A percentile compares a stretch with the other conserved stretches of the same genome.
phyloP scores from a whole-genome alignment of 2,329 filamentous ascomycete genomes.

The Fonsecaea erecta region DNA sequence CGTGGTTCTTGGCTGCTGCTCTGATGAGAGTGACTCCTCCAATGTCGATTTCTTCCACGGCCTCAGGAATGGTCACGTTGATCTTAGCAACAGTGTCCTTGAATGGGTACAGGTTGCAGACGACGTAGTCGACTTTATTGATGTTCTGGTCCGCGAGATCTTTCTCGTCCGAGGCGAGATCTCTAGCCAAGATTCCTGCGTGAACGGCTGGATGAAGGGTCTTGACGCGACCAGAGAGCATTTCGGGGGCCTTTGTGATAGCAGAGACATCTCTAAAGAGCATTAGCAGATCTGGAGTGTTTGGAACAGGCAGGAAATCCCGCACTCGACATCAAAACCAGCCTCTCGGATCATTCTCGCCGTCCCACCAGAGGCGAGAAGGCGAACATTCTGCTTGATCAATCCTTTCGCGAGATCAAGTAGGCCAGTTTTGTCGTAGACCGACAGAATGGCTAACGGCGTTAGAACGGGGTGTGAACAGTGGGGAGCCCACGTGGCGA shows the following conservation, averaged over 20 bases:
- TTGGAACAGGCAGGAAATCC: slow-evolving; percentile 1
- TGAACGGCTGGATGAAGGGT: slow-evolving; percentile 94
- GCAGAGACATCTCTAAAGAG: slow-evolving; percentile 84
- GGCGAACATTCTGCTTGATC: slow-evolving; percentile 83
- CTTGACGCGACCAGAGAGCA: slow-evolving; percentile 91
- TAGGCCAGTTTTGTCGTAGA: slow-evolving; percentile 97
- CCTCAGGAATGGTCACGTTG: slow-evolving; percentile 94
- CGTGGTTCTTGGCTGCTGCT: slow-evolving; percentile 97
- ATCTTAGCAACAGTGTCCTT: slow-evolving; percentile 97
- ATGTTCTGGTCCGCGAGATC: slow-evolving; percentile 95
- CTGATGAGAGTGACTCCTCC: slow-evolving; percentile 95
- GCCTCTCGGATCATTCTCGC: slow-evolving; percentile 96
- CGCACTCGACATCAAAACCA: slow-evolving; percentile 89
- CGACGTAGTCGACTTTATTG: slow-evolving; percentile 90
- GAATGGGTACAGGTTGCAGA: slow-evolving; percentile 99
- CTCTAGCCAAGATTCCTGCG: slow-evolving; percentile 82
- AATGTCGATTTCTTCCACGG: slow-evolving; percentile 98
- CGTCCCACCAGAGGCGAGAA: slow-evolving; percentile 93
- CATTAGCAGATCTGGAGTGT: slow-evolving; percentile 17
- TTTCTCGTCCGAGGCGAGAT: slow-evolving; percentile 94
- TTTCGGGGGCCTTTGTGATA: slow-evolving; percentile 96
- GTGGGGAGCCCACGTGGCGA: background rate
- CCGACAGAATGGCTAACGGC: slow-evolving; percentile 80
- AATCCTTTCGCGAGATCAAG: slow-evolving; percentile 91
- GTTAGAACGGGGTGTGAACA: slow-evolving; percentile 19